Evolutionary conservation across 2,329 filamentous ascomycete species (phyloP).

Genomic region (Hortaea sp.): DNA sequence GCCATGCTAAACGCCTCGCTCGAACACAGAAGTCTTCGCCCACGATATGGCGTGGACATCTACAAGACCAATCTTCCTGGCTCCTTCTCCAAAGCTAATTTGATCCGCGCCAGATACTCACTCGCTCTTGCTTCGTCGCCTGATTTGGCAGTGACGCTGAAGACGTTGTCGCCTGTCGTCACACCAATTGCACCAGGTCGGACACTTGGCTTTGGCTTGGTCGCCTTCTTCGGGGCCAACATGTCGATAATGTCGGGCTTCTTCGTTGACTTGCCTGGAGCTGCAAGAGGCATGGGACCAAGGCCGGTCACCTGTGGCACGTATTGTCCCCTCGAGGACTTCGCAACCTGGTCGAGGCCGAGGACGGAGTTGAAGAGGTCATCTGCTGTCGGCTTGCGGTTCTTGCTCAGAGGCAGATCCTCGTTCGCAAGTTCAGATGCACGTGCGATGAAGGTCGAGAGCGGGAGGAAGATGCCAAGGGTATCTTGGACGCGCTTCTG

Average conservation of each 20-base stretch:
- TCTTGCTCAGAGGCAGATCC: constrained; percentile 59
- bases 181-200: constrained; percentile 18
- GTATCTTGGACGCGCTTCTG: constrained; percentile 71
- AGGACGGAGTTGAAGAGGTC: constrained; percentile 87
- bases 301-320: constrained; percentile 60
- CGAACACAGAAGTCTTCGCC: neutral
- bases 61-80: constrained; percentile 59
- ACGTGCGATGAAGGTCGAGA: constrained; percentile 77
- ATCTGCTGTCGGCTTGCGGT: constrained; percentile 57
- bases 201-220: constrained; percentile 15
- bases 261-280: constrained; percentile 23
- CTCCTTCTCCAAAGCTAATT: constrained; percentile 70
- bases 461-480: constrained; percentile 68
- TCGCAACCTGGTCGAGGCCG: constrained; percentile 49
- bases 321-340: constrained; percentile 52
- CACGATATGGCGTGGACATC: neutral
- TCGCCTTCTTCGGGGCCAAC: constrained; percentile 44
- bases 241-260: constrained; percentile 76
- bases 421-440: constrained; percentile 84
- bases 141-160: constrained; percentile 69
- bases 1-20: constrained; percentile 1
- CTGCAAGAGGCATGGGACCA: constrained; percentile 31
- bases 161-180: constrained; percentile 56
- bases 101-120: constrained; percentile 77
- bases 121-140: constrained; percentile 73